phyloP scores from a whole-genome alignment of 495 filamentous ascomycete genomes.

The Podospora pseudoanserina region DNA sequence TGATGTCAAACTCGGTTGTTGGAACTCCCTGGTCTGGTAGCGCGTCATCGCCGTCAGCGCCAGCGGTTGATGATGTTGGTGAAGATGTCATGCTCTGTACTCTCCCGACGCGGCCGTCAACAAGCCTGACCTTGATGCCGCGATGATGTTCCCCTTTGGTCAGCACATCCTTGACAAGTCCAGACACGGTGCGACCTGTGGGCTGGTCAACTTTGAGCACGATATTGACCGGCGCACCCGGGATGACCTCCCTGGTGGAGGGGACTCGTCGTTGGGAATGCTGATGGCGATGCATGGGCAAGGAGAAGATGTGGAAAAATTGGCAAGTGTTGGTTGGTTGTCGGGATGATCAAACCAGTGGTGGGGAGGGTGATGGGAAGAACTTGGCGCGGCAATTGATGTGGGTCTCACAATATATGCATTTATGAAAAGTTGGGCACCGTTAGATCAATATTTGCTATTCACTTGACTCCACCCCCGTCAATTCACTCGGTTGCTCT shows the following conservation, averaged over 20 bases:
- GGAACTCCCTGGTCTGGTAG: constrained; percentile 1
- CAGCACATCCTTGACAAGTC: constrained; percentile 57
- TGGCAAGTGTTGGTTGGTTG: too few relatives aligned
- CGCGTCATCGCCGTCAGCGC: background rate
- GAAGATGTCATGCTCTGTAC: constrained; percentile 54
- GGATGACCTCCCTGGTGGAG: constrained; percentile 46
- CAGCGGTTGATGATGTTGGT: background rate
- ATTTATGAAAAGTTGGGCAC: too few relatives aligned
- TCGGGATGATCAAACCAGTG: background rate
- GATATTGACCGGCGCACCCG: constrained; percentile 61
- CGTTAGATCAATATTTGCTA: too few relatives aligned
- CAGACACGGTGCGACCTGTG: constrained; percentile 63
- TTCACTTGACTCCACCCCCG: too few relatives aligned
- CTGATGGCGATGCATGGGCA: background rate
- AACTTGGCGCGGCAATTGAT: too few relatives aligned
- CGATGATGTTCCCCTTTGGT: constrained; percentile 69
- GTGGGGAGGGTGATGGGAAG: too few relatives aligned
- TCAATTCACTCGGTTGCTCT: too few relatives aligned
- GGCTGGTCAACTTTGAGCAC: constrained; percentile 68
- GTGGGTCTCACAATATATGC: too few relatives aligned
- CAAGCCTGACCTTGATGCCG: constrained; percentile 70
- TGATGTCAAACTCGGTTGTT: constrained; percentile 17
- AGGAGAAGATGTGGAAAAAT: background rate
- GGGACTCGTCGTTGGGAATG: constrained; percentile 37
- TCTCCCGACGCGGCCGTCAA: constrained; percentile 63